Evolutionary conservation across 306 rosid species (phyloP).

Genomic region (Rosa lucieae): DNA sequence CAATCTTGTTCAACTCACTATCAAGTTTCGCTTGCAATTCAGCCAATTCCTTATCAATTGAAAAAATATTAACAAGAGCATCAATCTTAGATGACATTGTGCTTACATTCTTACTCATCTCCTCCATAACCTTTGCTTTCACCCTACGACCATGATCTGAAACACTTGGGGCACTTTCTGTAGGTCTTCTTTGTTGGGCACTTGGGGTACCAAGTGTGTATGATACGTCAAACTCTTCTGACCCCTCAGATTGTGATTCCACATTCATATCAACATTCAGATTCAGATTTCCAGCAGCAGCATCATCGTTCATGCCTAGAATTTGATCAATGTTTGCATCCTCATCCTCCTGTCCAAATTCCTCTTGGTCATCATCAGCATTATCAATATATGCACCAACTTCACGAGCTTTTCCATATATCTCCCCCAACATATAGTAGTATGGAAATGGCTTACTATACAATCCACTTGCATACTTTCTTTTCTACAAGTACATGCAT

Average conservation of each 20-base stretch:
- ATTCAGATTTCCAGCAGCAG: not conserved
- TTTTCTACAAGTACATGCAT: slow-evolving; percentile 3
- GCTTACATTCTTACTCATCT: not conserved
- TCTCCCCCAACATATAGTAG: slow-evolving; percentile 7
- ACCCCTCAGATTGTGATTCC: slow-evolving; percentile 10
- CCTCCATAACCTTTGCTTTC: slow-evolving; percentile 7
- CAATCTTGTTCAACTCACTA: slow-evolving; percentile 14
- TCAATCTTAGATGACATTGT: slow-evolving; percentile 13
- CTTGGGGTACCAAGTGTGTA: slow-evolving; percentile 13
- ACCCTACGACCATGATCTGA: slow-evolving; percentile 6
- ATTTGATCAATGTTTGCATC: slow-evolving; percentile 4
- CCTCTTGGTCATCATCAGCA: slow-evolving; percentile 19
- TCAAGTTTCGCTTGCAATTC: slow-evolving; percentile 22
- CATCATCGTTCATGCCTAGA: not conserved
- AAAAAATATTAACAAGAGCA: slow-evolving; percentile 1
- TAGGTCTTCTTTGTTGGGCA: not conserved
- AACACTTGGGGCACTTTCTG: slow-evolving; percentile 6
- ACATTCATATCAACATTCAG: slow-evolving; percentile 1
- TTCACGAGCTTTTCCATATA: slow-evolving; percentile 11
- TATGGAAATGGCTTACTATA: slow-evolving; percentile 12
- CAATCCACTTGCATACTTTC: slow-evolving; percentile 13
- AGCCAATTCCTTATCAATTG: slow-evolving; percentile 15
- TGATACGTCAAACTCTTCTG: slow-evolving; percentile 17
- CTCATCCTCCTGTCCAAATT: not conserved
- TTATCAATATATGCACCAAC: not conserved